These are phyloP conservation scores for Wickerhamomyces strasburgensis DNA, from an alignment of 805 yeast species.

Conservation along the genomic window DNA sequence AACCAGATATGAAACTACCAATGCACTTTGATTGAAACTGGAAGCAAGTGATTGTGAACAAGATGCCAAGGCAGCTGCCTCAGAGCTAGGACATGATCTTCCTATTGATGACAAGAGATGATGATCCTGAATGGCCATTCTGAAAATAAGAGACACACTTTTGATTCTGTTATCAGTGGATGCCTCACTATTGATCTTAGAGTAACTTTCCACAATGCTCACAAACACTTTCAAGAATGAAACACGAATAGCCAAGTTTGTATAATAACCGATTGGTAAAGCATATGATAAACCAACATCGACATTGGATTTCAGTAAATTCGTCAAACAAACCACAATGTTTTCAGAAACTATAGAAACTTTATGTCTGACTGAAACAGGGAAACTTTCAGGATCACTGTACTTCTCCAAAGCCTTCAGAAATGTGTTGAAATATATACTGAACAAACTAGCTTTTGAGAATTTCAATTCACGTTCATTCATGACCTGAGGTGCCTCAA, in stretches of 20 bases:
- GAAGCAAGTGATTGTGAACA: conserved; percentile 55
- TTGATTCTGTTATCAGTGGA: conserved; percentile 25
- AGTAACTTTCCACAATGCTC: conserved; percentile 44
- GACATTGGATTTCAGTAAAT: conserved; percentile 64
- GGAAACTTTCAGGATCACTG: conserved; percentile 30
- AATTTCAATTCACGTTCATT: conserved; percentile 48
- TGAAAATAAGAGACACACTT: conserved; percentile 25
- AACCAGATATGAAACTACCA: conserved; percentile 50
- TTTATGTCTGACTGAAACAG: conserved; percentile 45
- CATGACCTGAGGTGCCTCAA: conserved; percentile 55
- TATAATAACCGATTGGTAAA: conserved; percentile 72
- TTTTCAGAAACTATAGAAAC: conserved; percentile 53
- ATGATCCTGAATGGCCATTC: conserved; percentile 31
- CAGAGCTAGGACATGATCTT: conserved; percentile 58
- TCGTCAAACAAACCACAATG: conserved; percentile 60
- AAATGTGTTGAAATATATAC: conserved; percentile 64
- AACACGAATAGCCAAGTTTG: conserved; percentile 56
- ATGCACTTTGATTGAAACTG: conserved; percentile 36
- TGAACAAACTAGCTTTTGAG: conserved; percentile 57
- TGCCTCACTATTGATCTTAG: conserved; percentile 16
- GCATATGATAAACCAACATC: conserved; percentile 75
- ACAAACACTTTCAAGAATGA: conserved; percentile 77
- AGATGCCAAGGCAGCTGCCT: conserved; percentile 66
- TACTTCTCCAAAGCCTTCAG: conserved; percentile 37
- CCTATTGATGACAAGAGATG: conserved; percentile 49